Evolutionary conservation across 208 protist genomes (phyloP).

Genomic region (Trypanosomatidae sp.): DNA sequence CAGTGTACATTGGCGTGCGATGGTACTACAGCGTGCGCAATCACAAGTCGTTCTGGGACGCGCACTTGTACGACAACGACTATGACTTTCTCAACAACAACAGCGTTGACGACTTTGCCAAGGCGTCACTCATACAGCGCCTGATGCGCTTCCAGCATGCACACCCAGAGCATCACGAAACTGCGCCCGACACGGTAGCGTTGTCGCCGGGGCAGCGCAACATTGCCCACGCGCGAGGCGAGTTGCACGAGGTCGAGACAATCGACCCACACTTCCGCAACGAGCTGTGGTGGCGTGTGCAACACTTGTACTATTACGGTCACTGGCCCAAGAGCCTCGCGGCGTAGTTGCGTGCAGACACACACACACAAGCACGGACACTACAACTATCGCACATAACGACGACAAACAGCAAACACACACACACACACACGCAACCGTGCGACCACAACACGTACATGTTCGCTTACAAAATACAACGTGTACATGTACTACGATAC

Average conservation of each 20-base stretch:
- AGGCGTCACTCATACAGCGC: slow-evolving; percentile 38
- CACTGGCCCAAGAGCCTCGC: slow-evolving; percentile 81
- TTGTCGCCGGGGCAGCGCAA: slow-evolving; percentile 70
- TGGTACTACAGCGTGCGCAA: slow-evolving; percentile 80
- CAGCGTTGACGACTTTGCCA: slow-evolving; percentile 46
- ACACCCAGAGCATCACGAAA: slow-evolving; percentile 73
- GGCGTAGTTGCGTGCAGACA: slow-evolving; percentile 37
- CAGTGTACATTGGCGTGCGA: too few species aligned
- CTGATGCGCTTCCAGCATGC: slow-evolving; percentile 73
- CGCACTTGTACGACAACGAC: slow-evolving; percentile 43
- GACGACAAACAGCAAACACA: too few species aligned
- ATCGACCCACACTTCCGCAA: slow-evolving; percentile 82
- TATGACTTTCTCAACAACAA: too few species aligned
- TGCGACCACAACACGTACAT: too few species aligned
- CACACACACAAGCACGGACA: too few species aligned
- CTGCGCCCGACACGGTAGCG: slow-evolving; percentile 54
- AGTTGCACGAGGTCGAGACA: slow-evolving; percentile 77
- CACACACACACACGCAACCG: too few species aligned
- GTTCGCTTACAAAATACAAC: too few species aligned
- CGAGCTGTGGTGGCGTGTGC: slow-evolving; percentile 84
- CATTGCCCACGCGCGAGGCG: slow-evolving; percentile 56
- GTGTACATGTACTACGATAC: too few species aligned
- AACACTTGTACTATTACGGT: slow-evolving; percentile 72
- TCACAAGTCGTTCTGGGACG: slow-evolving; percentile 81
- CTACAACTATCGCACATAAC: too few species aligned